Evolutionary conservation across 306 rosid genomes (phyloP).

Genomic region (Delonix regia): DNA sequence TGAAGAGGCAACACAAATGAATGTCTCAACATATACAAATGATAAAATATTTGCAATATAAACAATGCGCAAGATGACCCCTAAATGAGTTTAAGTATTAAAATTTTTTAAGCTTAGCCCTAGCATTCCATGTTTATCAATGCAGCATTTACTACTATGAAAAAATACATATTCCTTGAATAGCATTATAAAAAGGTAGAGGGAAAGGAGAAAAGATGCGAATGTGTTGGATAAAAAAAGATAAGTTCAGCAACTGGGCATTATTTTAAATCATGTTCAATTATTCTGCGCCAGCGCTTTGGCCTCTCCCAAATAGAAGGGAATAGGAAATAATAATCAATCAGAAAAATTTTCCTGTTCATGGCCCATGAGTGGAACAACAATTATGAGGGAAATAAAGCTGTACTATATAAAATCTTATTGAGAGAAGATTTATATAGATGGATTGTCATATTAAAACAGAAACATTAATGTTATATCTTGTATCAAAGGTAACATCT

Average conservation of each 20-base stretch:
- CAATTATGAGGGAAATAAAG: neutral
- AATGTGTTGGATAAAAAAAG: neutral
- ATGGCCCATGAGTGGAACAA: neutral
- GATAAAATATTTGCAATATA: slow-evolving; percentile 3
- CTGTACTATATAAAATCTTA: no score
- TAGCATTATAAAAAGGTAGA: neutral
- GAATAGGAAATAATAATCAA: neutral
- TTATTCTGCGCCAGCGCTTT: neutral
- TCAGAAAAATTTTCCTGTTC: neutral
- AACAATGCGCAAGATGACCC: slow-evolving; percentile 6
- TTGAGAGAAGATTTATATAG: neutral
- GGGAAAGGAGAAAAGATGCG: neutral
- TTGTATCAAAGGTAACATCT: neutral
- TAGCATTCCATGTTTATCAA: neutral
- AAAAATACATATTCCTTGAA: neutral
- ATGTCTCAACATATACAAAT: slow-evolving; percentile 32
- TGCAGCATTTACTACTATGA: neutral
- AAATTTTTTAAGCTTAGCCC: neutral
- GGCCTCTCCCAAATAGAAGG: neutral
- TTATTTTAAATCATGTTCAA: neutral
- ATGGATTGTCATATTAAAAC: neutral
- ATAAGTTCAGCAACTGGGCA: neutral
- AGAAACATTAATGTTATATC: neutral
- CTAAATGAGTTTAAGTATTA: slow-evolving; percentile 2
- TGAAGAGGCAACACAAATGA: slow-evolving; percentile 63